Conservation (phyloP, 2,329 filamentous ascomycete genomes). For the Paraphaeosphaeria sporulosa region DNA sequence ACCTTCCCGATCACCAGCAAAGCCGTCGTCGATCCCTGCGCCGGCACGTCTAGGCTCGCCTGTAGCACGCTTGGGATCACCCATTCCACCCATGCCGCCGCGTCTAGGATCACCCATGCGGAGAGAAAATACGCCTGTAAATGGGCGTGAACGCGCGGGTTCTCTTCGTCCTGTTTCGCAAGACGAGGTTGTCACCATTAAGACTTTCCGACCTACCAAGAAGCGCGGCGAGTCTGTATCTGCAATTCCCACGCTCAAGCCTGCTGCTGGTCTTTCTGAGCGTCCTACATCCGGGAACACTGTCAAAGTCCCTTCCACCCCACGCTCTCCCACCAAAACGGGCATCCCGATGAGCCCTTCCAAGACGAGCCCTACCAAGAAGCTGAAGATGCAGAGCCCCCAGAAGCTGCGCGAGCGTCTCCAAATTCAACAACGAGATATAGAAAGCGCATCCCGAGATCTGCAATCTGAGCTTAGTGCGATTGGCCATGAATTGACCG, state of each 20-base stretch:
- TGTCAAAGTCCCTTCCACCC: slow-evolving; percentile 65
- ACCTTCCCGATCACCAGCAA: slow-evolving; percentile 42
- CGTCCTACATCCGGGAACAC: slow-evolving; percentile 59
- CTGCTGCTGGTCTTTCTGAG: slow-evolving; percentile 58
- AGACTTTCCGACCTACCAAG: slow-evolving; percentile 51
- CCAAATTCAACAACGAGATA: slow-evolving; percentile 78
- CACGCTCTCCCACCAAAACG: slow-evolving; percentile 40
- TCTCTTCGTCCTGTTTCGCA: slow-evolving; percentile 35
- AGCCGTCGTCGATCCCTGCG: slow-evolving; percentile 50
- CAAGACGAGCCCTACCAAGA: slow-evolving; percentile 32
- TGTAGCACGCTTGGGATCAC: slow-evolving; percentile 49
- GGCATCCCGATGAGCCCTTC: slow-evolving; percentile 29
- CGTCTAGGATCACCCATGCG: slow-evolving; percentile 54
- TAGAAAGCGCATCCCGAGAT: slow-evolving; percentile 72
- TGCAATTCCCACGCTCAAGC: slow-evolving; percentile 59
- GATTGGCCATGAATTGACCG: slow-evolving; percentile 80
- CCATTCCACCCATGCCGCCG: slow-evolving; percentile 36
- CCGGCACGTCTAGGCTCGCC: slow-evolving; percentile 52
- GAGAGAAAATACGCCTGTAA: slow-evolving; percentile 52
- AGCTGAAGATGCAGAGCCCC: slow-evolving; percentile 64
- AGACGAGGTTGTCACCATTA: slow-evolving; percentile 51
- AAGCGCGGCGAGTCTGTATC: slow-evolving; percentile 56
- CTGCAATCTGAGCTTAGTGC: slow-evolving; percentile 79
- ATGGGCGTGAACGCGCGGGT: slow-evolving; percentile 18
- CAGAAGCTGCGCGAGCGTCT: slow-evolving; percentile 81